Base-by-base conservation (phyloP, 257 asterid species). In the Anisodus acutangulus region DNA sequence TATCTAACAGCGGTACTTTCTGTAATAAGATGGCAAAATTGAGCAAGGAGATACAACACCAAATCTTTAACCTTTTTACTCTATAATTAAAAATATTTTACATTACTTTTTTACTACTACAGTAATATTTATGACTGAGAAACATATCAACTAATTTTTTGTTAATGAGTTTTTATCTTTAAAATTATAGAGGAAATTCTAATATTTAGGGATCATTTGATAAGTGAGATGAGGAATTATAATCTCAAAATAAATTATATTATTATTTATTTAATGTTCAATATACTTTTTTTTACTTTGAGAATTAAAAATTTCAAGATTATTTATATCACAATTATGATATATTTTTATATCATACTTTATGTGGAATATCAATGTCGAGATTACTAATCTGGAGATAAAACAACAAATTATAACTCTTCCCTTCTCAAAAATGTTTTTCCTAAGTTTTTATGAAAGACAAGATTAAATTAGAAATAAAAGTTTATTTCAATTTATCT, bases 1-100 rank as follows among this genome's bases (percentile, higher is more conserved):
- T 80, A 12, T 39, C 63, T 35, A 53, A 62, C 83, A 70, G 85
- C 80, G 67, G 85, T 37, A 86, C 85, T 86, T 78, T 58, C 57
- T 9, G 41, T 63, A 37, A 67, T 68, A 16, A 69, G 26, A 70
- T 70, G 55, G 17, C 58, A 71, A 71, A 17, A 43, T 9, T 9
- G 41, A 11, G 58, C 17, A 54, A 6, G 59, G 59, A 54, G 57
- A 41, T 9, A 47, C 74, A 37, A 67, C 76, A 67, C 51, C 22
- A 67, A 67, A 37, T 13, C 49, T 15, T 15, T 11, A 35, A 37
- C 76, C 76, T 26, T 22, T 63, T 63, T 9, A 26, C 43, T 63
- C 70, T 1, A 63, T 15, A 62, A 62, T 9, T 22, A 62, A 9
- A 22, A 5, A 62, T 62, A 9, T 8, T 8, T 19, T 62, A 19